These are phyloP conservation scores for Vitis amurensis DNA, from an alignment of 164 flowering plant genomes.

Conservation along the genomic window DNA sequence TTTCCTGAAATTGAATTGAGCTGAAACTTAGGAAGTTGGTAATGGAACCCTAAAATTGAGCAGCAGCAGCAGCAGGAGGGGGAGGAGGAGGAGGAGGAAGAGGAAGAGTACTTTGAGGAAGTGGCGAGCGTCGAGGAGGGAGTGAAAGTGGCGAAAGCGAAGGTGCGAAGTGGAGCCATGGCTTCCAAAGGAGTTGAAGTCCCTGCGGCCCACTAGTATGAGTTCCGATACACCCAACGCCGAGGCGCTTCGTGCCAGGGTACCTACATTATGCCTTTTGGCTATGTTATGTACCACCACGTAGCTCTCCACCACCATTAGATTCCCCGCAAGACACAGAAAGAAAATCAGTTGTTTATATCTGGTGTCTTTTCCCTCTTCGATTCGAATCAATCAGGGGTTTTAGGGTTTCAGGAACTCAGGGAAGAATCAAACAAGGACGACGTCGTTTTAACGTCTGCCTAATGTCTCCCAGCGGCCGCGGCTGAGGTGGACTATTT, in stretches of 20 bases:
- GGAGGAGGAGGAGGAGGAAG: not conserved
- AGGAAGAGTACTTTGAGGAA: conserved; percentile 60
- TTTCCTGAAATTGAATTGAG: conserved; percentile 37
- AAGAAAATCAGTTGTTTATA: not conserved
- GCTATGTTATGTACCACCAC: conserved; percentile 95
- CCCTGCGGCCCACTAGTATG: conserved; percentile 87
- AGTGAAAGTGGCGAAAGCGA: conserved; percentile 87
- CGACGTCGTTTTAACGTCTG: too few relatives aligned
- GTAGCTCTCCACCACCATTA: conserved; percentile 53
- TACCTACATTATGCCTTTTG: conserved; percentile 95
- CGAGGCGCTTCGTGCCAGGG: conserved; percentile 88
- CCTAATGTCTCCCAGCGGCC: too few relatives aligned
- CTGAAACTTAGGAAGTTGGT: too few relatives aligned
- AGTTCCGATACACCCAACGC: conserved; percentile 94
- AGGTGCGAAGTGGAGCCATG: conserved; percentile 92
- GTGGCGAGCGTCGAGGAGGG: conserved; percentile 68
- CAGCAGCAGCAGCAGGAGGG: too few relatives aligned
- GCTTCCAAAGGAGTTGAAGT: conserved; percentile 96
- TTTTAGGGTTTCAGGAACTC: too few relatives aligned
- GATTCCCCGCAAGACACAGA: too few relatives aligned
- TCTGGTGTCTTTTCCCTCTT: not conserved
- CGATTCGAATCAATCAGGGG: not conserved
- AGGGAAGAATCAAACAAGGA: too few relatives aligned
- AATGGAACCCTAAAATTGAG: conserved; percentile 2
- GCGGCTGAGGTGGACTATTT: too few relatives aligned